Conservation (phyloP, 2,329 filamentous ascomycete species). For the Diplodia corticola region DNA sequence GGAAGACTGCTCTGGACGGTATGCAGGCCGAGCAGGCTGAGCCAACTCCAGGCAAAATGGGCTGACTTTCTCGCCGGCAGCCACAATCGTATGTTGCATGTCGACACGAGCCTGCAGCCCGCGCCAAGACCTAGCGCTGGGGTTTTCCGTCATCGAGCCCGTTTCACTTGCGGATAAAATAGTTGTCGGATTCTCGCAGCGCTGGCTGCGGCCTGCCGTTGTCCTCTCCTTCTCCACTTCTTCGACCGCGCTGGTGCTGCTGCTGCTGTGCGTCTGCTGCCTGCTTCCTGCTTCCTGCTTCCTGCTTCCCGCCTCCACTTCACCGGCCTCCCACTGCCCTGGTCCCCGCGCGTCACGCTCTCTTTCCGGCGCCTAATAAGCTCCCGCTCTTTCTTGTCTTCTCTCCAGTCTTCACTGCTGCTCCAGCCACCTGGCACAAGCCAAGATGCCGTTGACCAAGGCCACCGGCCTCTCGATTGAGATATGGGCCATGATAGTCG, state of each 20-base stretch:
- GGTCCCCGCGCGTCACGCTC: not conserved
- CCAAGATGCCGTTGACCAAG: constrained; percentile 34
- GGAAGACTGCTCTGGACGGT: constrained; percentile 13
- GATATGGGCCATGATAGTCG: constrained; percentile 27
- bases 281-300: not conserved
- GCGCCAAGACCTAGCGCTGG: constrained; percentile 7
- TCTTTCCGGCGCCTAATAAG: not conserved
- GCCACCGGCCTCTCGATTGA: constrained; percentile 41
- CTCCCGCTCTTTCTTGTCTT: not conserved
- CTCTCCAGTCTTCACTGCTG: not conserved
- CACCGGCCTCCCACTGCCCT: not conserved
- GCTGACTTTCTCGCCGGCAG: constrained; percentile 18
- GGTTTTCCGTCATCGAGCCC: not conserved
- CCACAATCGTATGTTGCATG: constrained; percentile 15
- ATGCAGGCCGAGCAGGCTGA: constrained; percentile 11
- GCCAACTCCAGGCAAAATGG: constrained; percentile 16
- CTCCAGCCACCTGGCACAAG: not conserved
- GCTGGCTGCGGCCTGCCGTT: not conserved
- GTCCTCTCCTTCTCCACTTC: not conserved
- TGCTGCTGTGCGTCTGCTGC: not conserved
- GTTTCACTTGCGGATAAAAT: constrained; percentile 19
- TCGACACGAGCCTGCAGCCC: constrained; percentile 3
- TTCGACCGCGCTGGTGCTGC: not conserved
- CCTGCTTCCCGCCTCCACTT: not conserved
- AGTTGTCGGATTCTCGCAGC: not conserved